Conservation (phyloP, 495 filamentous ascomycete species). For the Neurospora intermedia region DNA sequence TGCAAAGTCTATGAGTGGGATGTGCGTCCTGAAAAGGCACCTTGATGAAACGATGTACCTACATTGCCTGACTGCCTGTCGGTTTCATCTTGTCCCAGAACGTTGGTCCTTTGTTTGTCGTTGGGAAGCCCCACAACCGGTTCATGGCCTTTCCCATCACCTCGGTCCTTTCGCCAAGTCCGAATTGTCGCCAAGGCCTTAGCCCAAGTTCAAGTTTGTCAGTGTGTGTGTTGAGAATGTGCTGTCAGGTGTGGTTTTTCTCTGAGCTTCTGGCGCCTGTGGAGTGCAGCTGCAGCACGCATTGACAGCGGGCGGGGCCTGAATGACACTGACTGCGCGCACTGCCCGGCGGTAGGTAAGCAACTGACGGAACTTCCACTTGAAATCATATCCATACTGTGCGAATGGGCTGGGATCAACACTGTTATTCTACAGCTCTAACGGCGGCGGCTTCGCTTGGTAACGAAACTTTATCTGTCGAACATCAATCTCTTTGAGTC, state of each 20-base stretch:
- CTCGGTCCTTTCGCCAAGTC: not conserved
- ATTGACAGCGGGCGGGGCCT: not conserved
- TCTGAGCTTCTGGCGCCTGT: not conserved
- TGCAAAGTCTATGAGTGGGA: not conserved
- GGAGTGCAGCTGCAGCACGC: not conserved
- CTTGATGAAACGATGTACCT: not conserved
- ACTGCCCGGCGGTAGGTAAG: not conserved
- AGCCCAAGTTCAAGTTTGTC: not conserved
- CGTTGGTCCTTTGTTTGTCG: not conserved
- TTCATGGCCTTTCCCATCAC: not conserved
- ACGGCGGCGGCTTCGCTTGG: not conserved
- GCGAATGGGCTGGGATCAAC: not conserved
- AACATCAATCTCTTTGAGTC: not conserved
- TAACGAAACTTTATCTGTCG: not conserved
- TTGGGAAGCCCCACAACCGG: not conserved
- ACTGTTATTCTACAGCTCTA: not conserved
- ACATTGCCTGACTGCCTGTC: not conserved
- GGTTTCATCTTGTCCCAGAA: not conserved
- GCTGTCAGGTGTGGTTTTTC: not conserved
- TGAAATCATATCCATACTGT: not conserved
- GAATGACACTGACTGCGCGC: not conserved
- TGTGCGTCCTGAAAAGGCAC: not conserved
- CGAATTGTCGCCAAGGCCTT: not conserved
- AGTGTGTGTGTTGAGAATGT: not conserved
- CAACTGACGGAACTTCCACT: not conserved